Evolutionary conservation across 2,329 filamentous ascomycete species (phyloP).

Genomic region (Colletotrichum cuscutae): DNA sequence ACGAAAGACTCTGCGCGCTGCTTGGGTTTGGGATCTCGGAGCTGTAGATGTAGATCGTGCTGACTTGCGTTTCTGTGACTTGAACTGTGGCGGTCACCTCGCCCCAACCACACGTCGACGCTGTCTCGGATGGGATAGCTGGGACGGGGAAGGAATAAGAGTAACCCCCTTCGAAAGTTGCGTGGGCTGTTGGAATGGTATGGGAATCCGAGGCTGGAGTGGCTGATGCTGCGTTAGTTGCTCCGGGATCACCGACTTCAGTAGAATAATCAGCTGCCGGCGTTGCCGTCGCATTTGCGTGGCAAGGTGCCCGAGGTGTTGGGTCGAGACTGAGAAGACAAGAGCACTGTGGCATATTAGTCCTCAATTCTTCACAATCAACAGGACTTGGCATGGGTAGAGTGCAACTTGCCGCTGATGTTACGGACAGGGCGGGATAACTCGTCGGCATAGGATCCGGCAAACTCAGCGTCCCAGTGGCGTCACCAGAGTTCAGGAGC

Average conservation of each 20-base stretch:
- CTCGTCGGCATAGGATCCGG: conserved; percentile 15
- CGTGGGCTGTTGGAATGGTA: background rate
- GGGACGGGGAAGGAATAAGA: conserved; percentile 6
- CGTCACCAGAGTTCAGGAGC: background rate
- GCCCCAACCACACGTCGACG: background rate
- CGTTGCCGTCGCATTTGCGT: background rate
- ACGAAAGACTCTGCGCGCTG: background rate
- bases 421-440: background rate
- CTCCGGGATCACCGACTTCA: too few relatives aligned
- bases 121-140: background rate
- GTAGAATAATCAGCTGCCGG: background rate
- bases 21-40: background rate
- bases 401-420: conserved; percentile 23
- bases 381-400: too few relatives aligned
- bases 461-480: background rate
- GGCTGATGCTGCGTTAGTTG: background rate
- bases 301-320: background rate
- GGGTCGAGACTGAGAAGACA: conserved; percentile 14
- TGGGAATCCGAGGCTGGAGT: background rate
- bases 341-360: conserved; percentile 19
- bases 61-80: conserved; percentile 20
- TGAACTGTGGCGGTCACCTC: conserved; percentile 13
- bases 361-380: background rate
- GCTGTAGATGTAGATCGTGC: conserved; percentile 6
- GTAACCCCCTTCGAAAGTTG: conserved; percentile 1